Evolutionary conservation across 805 yeast genomes (phyloP), one percentile per base, ranked within the genome.

Genomic region (Ogataea haglerorum): DNA sequence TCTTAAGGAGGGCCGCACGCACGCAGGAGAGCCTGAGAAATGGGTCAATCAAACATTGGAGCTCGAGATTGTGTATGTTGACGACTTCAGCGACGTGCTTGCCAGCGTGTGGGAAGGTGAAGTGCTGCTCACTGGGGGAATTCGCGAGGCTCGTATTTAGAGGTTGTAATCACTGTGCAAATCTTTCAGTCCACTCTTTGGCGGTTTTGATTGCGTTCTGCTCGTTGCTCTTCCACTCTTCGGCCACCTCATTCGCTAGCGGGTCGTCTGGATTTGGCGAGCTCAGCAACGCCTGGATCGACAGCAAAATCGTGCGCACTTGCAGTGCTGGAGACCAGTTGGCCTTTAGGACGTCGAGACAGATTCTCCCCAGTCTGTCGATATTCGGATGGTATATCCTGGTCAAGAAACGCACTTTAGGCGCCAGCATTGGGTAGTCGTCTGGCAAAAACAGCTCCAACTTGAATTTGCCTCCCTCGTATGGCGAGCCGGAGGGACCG

Each of bases 221-320:
- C 64, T 89, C 95, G 55, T 93, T 78, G 49, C 79, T 83, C 58
- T 91, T 84, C 97, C 99, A 93, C 47, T 85, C 91, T 52, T 88
- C 90, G 2, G 99, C 99, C 29, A 93, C 99, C 51, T 93, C 98
- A 57, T 93, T 93, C 14, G 98, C 98, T 52, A 93, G 72, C 2
- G 99, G 99, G 64, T 93, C 99, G 60, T 93, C 96, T 2, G 99
- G 99, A 56, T 93, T 93, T 9, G 99, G 99, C 5, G 96, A 89
- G 2, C 95, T 96, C 38, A 93, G 68, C 42, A 93, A 69, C 0
- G 98, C 97, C 65, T 93, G 99, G 44, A 93, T 84, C 8, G 96
- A 86, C 42, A 93, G 70, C 47, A 93, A 68, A 17, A 93, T 84
- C 7, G 98, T 93, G 63, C 98, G 76, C 49, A 93, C 93, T 62